phyloP scores from a whole-genome alignment of 768 basidiomycete genomes.

The Leccinellum rugosiceps region DNA sequence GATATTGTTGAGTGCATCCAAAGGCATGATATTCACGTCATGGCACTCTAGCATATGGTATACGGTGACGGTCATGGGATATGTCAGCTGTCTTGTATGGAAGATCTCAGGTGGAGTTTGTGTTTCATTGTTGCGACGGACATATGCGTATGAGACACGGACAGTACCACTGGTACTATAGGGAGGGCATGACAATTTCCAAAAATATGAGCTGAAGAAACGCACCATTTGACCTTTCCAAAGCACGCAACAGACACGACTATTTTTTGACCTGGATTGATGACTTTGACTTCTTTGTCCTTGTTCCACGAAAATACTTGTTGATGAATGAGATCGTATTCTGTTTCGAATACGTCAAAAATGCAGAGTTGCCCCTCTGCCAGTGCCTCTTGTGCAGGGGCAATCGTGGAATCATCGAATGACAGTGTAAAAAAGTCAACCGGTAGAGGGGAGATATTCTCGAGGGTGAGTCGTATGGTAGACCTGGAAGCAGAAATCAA shows the following conservation, averaged over 20 bases:
- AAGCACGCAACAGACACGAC: slow-evolving; percentile 70
- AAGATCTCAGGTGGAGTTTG: slow-evolving; percentile 51
- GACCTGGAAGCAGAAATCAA: slow-evolving; percentile 49
- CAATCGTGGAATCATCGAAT: slow-evolving; percentile 89
- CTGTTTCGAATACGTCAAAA: slow-evolving; percentile 88
- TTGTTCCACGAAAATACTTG: slow-evolving; percentile 79
- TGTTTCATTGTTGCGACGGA: slow-evolving; percentile 42
- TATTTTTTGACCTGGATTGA: slow-evolving; percentile 68
- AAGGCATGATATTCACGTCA: slow-evolving; percentile 76
- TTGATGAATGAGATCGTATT: slow-evolving; percentile 70
- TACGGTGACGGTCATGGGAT: slow-evolving; percentile 89
- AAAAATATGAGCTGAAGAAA: slow-evolving; percentile 11
- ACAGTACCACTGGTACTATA: slow-evolving; percentile 73
- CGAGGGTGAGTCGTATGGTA: slow-evolving; percentile 78
- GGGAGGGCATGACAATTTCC: not conserved
- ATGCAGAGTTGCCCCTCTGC: slow-evolving; percentile 78
- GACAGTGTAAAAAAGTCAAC: slow-evolving; percentile 83
- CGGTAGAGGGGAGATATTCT: slow-evolving; percentile 81
- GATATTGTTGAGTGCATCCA: slow-evolving; percentile 31
- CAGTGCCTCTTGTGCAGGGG: slow-evolving; percentile 70
- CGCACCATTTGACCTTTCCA: slow-evolving; percentile 92
- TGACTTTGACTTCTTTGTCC: slow-evolving; percentile 41
- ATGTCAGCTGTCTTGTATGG: slow-evolving; percentile 82
- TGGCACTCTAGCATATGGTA: slow-evolving; percentile 93
- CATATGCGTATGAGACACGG: slow-evolving; percentile 78